Conservation (phyloP, 192 early-diverging fungal genomes). For the Jimgerdemannia lactiflua region DNA sequence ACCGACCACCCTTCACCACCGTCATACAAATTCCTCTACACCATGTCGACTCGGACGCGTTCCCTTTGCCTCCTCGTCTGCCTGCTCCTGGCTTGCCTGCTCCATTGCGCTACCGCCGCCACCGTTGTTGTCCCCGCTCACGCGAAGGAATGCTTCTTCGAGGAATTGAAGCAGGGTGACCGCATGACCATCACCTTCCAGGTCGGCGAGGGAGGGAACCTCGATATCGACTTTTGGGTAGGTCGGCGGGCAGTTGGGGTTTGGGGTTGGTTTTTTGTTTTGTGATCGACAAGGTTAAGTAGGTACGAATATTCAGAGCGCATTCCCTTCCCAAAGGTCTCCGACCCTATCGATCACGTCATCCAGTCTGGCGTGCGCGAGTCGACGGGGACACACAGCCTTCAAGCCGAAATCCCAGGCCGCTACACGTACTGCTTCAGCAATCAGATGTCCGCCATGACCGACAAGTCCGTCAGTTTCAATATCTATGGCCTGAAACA, state of each 20-base stretch:
- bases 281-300: too few relatives aligned
- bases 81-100: background rate
- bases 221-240: slow-evolving; percentile 73
- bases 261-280: background rate
- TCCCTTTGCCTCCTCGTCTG: background rate
- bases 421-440: slow-evolving; percentile 75
- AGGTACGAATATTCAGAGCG: background rate
- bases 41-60: background rate
- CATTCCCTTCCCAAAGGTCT: slow-evolving; percentile 28
- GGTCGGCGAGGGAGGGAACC: slow-evolving; percentile 60
- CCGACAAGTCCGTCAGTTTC: slow-evolving; percentile 60
- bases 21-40: background rate
- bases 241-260: background rate
- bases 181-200: slow-evolving; percentile 67
- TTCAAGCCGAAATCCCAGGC: slow-evolving; percentile 49
- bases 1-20: background rate
- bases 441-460: slow-evolving; percentile 61
- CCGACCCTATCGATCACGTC: slow-evolving; percentile 35
- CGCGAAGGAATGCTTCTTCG: slow-evolving; percentile 60
- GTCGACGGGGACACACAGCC: slow-evolving; percentile 36
- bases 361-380: slow-evolving; percentile 31
- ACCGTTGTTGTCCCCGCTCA: background rate
- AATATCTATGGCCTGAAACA: slow-evolving; percentile 46
- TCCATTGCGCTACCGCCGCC: background rate
- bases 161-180: slow-evolving; percentile 54